Conservation (phyloP, 768 basidiomycete genomes). For the Tulasnella sp. region DNA sequence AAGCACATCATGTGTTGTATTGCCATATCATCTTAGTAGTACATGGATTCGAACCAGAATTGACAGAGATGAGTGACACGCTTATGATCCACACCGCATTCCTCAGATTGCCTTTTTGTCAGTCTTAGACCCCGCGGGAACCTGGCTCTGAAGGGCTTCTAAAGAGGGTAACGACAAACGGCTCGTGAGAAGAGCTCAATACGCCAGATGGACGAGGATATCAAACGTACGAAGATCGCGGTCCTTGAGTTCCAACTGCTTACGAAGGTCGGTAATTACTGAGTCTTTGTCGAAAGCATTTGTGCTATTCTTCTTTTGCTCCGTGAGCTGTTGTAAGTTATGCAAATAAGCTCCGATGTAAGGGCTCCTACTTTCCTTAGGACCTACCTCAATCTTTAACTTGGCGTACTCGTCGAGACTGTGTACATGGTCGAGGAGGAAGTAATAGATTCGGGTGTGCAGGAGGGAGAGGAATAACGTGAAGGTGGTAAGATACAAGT, state of each 20-base stretch:
- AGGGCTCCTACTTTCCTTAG: too few relatives aligned
- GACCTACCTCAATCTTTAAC: constrained; percentile 50
- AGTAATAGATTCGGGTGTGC: constrained; percentile 84
- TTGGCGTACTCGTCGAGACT: constrained; percentile 80
- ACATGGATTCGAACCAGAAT: background rate
- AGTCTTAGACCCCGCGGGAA: background rate
- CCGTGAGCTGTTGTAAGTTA: too few relatives aligned
- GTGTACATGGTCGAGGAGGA: constrained; percentile 83
- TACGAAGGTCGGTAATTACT: constrained; percentile 13
- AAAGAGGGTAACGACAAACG: background rate
- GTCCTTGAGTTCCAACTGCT: constrained; percentile 7
- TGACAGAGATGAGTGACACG: too few relatives aligned
- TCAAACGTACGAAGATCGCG: background rate
- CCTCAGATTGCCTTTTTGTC: constrained; percentile 5
- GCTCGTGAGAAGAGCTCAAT: too few relatives aligned
- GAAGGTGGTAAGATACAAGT: constrained; percentile 86
- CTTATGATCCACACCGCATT: background rate
- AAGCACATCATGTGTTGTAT: too few relatives aligned
- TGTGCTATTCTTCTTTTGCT: background rate
- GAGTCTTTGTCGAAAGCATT: background rate
- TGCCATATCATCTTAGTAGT: background rate
- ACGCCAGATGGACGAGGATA: background rate
- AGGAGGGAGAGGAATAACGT: constrained; percentile 93
- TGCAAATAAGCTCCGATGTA: too few relatives aligned
- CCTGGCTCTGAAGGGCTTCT: constrained; percentile 9